Evolutionary conservation across 768 basidiomycete species (phyloP).

Genomic region (Suillus subalutaceus): DNA sequence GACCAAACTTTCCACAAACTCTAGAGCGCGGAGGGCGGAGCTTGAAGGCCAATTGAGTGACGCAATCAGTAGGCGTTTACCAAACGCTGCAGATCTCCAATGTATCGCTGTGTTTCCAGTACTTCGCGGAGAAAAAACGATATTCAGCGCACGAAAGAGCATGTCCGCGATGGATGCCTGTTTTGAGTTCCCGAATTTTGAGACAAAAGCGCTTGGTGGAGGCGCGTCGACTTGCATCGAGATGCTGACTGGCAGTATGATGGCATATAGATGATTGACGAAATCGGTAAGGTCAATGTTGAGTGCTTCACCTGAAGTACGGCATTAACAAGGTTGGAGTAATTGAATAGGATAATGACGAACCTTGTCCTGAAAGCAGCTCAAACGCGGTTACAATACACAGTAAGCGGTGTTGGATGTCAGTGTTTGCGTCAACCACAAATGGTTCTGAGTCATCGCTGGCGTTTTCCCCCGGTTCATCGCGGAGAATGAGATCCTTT

Average conservation of each 20-base stretch:
- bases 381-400: slow-evolving; percentile 98
- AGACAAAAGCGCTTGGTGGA: slow-evolving; percentile 34
- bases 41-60: slow-evolving; percentile 80
- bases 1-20: slow-evolving; percentile 73
- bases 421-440: slow-evolving; percentile 36
- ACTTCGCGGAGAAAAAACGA: slow-evolving; percentile 78
- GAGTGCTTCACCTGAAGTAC: slow-evolving; percentile 82
- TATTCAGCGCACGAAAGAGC: slow-evolving; percentile 82
- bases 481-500: slow-evolving; percentile 69
- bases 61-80: slow-evolving; percentile 86
- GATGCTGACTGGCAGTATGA: slow-evolving; percentile 76
- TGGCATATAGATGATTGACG: slow-evolving; percentile 77
- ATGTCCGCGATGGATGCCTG: slow-evolving; percentile 58
- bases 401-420: slow-evolving; percentile 64
- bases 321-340: slow-evolving; percentile 16
- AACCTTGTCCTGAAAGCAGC: slow-evolving; percentile 93
- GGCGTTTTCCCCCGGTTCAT: slow-evolving; percentile 41
- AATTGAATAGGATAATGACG: slow-evolving; percentile 21
- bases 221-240: slow-evolving; percentile 63
- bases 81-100: slow-evolving; percentile 86
- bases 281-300: slow-evolving; percentile 95
- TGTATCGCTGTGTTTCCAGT: slow-evolving; percentile 58
- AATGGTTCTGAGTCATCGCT: slow-evolving; percentile 37
- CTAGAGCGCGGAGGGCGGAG: slow-evolving; percentile 66
- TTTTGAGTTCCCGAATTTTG: slow-evolving; percentile 30